Conservation (phyloP, 352 stramenopile genomes). For the Phytophthora fragariaefolia region DNA sequence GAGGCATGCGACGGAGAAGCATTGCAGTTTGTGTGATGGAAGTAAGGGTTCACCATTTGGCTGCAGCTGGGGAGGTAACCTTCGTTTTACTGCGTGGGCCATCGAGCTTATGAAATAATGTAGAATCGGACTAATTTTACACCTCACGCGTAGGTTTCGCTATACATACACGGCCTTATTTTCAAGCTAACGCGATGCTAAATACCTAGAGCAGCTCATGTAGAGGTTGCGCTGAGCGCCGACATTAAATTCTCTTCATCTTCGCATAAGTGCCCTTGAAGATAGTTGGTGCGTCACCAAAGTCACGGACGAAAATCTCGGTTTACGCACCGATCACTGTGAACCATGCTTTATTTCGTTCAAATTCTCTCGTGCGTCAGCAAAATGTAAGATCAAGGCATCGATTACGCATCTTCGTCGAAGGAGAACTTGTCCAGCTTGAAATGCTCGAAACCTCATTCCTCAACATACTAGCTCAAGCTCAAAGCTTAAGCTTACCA, state of each 20-base stretch:
- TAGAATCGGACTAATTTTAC: neutral
- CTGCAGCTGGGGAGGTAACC: neutral
- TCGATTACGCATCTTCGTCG: conserved; percentile 10
- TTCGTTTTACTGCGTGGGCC: neutral
- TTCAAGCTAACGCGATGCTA: too few relatives aligned
- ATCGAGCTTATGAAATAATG: neutral
- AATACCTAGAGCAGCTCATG: too few relatives aligned
- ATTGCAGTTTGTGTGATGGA: conserved; percentile 51
- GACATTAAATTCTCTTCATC: too few relatives aligned
- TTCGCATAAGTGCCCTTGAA: neutral
- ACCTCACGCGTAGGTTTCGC: neutral
- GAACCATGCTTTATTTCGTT: too few relatives aligned
- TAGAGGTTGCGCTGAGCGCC: too few relatives aligned
- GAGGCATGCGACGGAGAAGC: conserved; percentile 65
- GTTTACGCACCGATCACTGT: conserved; percentile 10
- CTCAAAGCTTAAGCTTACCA: too few relatives aligned
- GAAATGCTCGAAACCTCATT: too few relatives aligned
- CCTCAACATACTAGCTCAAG: too few relatives aligned
- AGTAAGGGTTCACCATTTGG: neutral
- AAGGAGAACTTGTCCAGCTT: neutral
- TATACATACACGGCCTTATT: too few relatives aligned
- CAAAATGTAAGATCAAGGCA: neutral
- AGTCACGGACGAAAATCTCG: neutral
- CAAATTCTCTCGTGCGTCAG: conserved; percentile 6
- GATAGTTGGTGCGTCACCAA: neutral